Base-by-base conservation (phyloP, 345 rosid species). In the Lumnitzera racemosa region DNA sequence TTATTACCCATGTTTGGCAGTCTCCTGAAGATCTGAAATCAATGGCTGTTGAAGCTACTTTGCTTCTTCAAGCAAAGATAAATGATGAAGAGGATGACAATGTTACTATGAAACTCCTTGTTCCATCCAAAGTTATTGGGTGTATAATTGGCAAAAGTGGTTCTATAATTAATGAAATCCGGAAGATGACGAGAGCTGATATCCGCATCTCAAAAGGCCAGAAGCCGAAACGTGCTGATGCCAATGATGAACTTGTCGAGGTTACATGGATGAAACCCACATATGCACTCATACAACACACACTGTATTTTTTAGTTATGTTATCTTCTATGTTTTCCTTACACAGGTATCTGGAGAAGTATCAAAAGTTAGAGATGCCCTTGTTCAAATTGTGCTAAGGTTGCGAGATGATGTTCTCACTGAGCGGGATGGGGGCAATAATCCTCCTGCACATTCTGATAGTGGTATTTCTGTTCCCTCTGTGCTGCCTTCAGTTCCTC, bases 131-230 rank as follows among this genome's bases (percentile, higher is more conserved):
- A 72, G 90, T 90, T 60, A 90, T 94, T 63, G 99, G 97, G 27
- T 94, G 99, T 65, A 71, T 94, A 58, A 90, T 90, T 69, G 99
- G 99, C 62, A 94, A 84, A 78, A 76, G 87, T 64, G 99, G 99
- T 53, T 84, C 95, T 41, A 88, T 90, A 61, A 80, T 94, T 66
- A 88, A 83, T 66, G 99, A 94, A 74, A 94, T 90, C 59, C 74
- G 99, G 76, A 88, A 81, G 76, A 84, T 79, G 66, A 94, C 97
- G 12, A 84, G 58, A 55, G 95, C 99, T 0, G 91, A 88, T 73
- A 70, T 94, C 16, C 81, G 85, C 54, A 88, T 94, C 69, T 83
- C 96, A 6, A 94, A 86, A 80, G 89, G 86, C 55, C 73, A 63
- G 65, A 82, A 75, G 62, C 90, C 92, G 2, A 86, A 75, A 67